Conservation (phyloP, 805 yeast genomes). For the Ogataea saltuana region DNA sequence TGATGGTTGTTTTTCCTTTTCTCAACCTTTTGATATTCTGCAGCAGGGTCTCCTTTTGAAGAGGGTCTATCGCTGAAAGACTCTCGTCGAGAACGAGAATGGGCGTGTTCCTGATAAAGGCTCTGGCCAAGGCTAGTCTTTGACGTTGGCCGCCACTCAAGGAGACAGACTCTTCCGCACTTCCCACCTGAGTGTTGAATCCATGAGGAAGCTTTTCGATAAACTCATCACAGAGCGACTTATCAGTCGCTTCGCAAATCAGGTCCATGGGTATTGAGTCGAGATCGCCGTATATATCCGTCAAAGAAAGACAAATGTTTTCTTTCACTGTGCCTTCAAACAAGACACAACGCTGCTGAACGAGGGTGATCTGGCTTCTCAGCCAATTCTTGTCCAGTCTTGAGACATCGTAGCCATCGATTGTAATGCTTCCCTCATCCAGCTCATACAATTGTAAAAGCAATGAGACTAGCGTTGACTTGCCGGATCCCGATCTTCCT, state of each 20-base stretch:
- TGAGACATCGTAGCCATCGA: slow-evolving; percentile 55
- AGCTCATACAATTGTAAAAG: slow-evolving; percentile 61
- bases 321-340: slow-evolving; percentile 64
- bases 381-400: slow-evolving; percentile 53
- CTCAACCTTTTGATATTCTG: slow-evolving; percentile 60
- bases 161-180: slow-evolving; percentile 37
- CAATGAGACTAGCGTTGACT: slow-evolving; percentile 74
- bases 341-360: slow-evolving; percentile 69
- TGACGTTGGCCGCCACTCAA: slow-evolving; percentile 94
- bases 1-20: slow-evolving; percentile 67
- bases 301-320: slow-evolving; percentile 48
- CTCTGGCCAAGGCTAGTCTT: slow-evolving; percentile 81
- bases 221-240: slow-evolving; percentile 54
- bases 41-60: slow-evolving; percentile 47
- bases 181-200: slow-evolving; percentile 51
- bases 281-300: slow-evolving; percentile 27
- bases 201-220: slow-evolving; percentile 54
- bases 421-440: slow-evolving; percentile 52
- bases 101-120: slow-evolving; percentile 69
- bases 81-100: slow-evolving; percentile 85
- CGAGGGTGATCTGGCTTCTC: slow-evolving; percentile 61
- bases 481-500: slow-evolving; percentile 93
- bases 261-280: slow-evolving; percentile 9
- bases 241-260: slow-evolving; percentile 44
- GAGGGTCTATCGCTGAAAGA: slow-evolving; percentile 73